Conservation (phyloP, 192 early-diverging fungal species). For the Gaertneriomyces semiglobifer region DNA sequence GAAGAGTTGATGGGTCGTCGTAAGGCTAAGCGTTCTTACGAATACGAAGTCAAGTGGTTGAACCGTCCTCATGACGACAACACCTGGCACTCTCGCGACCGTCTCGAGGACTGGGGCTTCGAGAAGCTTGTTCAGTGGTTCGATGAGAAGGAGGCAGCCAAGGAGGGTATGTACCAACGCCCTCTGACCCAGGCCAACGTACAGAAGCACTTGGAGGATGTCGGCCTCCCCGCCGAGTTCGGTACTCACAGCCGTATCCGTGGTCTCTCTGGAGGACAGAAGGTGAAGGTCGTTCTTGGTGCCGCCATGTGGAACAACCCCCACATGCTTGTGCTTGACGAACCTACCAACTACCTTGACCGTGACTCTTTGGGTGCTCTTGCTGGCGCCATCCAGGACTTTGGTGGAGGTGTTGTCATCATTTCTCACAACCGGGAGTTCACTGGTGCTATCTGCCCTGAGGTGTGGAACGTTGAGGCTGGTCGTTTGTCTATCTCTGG, state of each 20-base stretch:
- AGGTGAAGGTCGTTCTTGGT: conserved; percentile 82
- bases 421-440: conserved; percentile 84
- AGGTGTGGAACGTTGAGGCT: conserved; percentile 72
- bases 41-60: conserved; percentile 79
- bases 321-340: conserved; percentile 78
- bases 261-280: conserved; percentile 78
- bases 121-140: conserved; percentile 73
- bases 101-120: conserved; percentile 67
- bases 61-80: conserved; percentile 63
- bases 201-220: conserved; percentile 68
- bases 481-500: conserved; percentile 53
- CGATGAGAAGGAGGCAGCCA: conserved; percentile 73
- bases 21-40: conserved; percentile 74
- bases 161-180: conserved; percentile 67
- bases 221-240: conserved; percentile 75
- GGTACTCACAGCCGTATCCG: conserved; percentile 71
- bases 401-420: conserved; percentile 77
- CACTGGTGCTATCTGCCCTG: conserved; percentile 65
- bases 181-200: conserved; percentile 66
- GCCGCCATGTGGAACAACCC: conserved; percentile 83
- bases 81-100: conserved; percentile 67
- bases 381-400: conserved; percentile 70
- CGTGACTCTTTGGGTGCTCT: conserved; percentile 74
- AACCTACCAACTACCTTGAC: conserved; percentile 73
- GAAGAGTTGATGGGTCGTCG: conserved; percentile 66